A percentile compares a stretch with the other conserved stretches of the same genome.
Evolutionary conservation across 2,329 filamentous ascomycete genomes (phyloP).

Genomic region (Ceratocystiopsis brevicomis): DNA sequence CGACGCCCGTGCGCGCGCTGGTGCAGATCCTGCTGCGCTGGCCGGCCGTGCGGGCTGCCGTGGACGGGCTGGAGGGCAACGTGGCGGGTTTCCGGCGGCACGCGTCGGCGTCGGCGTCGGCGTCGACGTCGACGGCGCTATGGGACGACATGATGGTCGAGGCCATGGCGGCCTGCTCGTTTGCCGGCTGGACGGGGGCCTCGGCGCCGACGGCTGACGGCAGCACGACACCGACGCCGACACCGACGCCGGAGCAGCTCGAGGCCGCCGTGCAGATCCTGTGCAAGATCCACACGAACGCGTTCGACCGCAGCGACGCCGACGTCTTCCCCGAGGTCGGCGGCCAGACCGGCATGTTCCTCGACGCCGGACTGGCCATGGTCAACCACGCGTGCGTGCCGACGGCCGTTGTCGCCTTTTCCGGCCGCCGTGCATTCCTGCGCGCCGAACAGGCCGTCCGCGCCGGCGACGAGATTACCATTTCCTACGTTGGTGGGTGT

Average conservation of each 20-base stretch:
- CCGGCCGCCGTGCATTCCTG: conserved; percentile 30
- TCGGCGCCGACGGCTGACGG: conserved; percentile 3
- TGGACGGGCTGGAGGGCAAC: conserved; percentile 28
- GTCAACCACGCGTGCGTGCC: conserved; percentile 44
- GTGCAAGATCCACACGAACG: conserved; percentile 43
- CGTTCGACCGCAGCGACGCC: conserved; percentile 35
- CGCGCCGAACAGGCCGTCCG: conserved; percentile 30
- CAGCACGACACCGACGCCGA: conserved; percentile 15
- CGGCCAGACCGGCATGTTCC: conserved; percentile 33
- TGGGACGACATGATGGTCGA: conserved; percentile 31
- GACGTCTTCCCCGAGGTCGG: conserved; percentile 18
- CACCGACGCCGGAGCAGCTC: conserved; percentile 10
- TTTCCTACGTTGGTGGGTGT: conserved; percentile 39
- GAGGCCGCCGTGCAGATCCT: conserved; percentile 26
- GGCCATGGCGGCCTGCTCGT: conserved; percentile 30
- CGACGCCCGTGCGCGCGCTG: conserved; percentile 35
- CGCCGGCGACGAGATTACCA: conserved; percentile 36
- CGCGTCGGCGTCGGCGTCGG: conserved; percentile 2
- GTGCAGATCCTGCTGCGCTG: conserved; percentile 29
- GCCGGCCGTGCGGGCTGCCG: conserved; percentile 12
- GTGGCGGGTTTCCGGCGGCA: conserved; percentile 18
- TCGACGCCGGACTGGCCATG: conserved; percentile 37
- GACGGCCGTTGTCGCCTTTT: conserved; percentile 38
- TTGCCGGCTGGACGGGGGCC: conserved; percentile 20
- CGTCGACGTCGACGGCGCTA: conserved; percentile 7